Percentiles rank a stretch among this genome's conserved stretches.
These are phyloP conservation scores for Peribolospora baueri DNA, from an alignment of 768 basidiomycete genomes.

Conservation along the genomic window DNA sequence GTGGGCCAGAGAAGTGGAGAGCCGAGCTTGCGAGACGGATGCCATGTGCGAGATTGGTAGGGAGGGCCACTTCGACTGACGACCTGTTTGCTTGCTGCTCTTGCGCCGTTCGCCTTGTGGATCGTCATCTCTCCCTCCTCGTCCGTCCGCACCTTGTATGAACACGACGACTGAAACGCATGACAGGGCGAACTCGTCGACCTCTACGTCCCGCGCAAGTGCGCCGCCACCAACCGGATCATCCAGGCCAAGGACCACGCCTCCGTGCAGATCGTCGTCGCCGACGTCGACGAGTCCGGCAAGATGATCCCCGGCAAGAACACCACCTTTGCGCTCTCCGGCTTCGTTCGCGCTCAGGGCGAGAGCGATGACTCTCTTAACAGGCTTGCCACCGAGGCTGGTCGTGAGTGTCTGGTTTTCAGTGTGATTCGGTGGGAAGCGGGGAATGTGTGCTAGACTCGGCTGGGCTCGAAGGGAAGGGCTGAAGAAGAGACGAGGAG, in stretches of 20 bases:
- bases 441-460: not conserved
- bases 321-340: constrained; percentile 84
- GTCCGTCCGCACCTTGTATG: too few species aligned
- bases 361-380: constrained; percentile 94
- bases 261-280: constrained; percentile 85
- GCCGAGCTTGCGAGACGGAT: too few species aligned
- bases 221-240: constrained; percentile 43
- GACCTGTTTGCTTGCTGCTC: not conserved
- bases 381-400: constrained; percentile 80
- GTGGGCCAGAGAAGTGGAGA: not conserved
- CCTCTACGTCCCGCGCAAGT: constrained; percentile 99
- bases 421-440: not conserved
- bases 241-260: constrained; percentile 99
- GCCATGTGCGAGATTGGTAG: not conserved
- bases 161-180: too few species aligned
- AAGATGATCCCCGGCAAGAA: constrained; percentile 31
- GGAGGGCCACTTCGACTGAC: not conserved
- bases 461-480: too few species aligned
- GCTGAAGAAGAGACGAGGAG: too few species aligned
- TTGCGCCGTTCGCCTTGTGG: not conserved
- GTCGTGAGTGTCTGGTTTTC: constrained; percentile 36
- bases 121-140: too few species aligned
- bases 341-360: constrained; percentile 76
- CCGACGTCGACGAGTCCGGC: constrained; percentile 77
- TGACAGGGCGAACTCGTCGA: constrained; percentile 85